Conservation (phyloP, 108 stramenopile genomes). For the Pseudonitzschia multistriata region DNA sequence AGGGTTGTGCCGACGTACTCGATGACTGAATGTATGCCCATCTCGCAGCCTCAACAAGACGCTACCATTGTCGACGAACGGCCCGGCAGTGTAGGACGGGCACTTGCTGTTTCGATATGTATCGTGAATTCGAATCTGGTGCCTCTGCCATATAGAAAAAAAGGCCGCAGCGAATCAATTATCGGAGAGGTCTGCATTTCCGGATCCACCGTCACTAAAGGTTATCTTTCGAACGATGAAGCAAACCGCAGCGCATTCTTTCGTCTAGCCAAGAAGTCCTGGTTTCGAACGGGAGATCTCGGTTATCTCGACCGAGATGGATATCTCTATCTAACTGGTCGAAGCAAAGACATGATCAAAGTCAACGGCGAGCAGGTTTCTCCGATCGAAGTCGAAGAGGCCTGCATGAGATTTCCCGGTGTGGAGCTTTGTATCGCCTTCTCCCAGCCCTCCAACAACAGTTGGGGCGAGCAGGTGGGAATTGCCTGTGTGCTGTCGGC, state of each 20-base stretch:
- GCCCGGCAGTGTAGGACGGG: conserved; percentile 5
- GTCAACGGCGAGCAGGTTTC: conserved; percentile 57
- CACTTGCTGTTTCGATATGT: conserved; percentile 13
- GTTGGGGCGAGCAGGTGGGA: conserved; percentile 16
- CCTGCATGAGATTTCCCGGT: conserved; percentile 13
- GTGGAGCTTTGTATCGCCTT: conserved; percentile 10
- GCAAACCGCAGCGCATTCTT: conserved; percentile 32
- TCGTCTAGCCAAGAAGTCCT: conserved; percentile 4
- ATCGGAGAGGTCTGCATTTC: conserved; percentile 37
- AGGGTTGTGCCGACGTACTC: conserved; percentile 28
- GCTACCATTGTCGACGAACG: not conserved
- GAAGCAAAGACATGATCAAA: conserved; percentile 64
- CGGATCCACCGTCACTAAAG: conserved; percentile 14
- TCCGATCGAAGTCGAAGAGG: conserved; percentile 57
- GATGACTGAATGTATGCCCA: conserved; percentile 36
- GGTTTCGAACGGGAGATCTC: conserved; percentile 38
- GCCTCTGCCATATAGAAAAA: conserved; percentile 2
- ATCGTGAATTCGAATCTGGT: conserved; percentile 13
- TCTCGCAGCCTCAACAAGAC: conserved; percentile 11
- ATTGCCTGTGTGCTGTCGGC: conserved; percentile 8
- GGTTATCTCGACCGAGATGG: conserved; percentile 55
- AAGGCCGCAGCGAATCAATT: not conserved
- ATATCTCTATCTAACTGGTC: conserved; percentile 48
- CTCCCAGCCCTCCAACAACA: not conserved
- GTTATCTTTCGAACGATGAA: conserved; percentile 30